Evolutionary conservation across 148 eudicot genomes (phyloP).

Genomic region (Arbutus unedo): DNA sequence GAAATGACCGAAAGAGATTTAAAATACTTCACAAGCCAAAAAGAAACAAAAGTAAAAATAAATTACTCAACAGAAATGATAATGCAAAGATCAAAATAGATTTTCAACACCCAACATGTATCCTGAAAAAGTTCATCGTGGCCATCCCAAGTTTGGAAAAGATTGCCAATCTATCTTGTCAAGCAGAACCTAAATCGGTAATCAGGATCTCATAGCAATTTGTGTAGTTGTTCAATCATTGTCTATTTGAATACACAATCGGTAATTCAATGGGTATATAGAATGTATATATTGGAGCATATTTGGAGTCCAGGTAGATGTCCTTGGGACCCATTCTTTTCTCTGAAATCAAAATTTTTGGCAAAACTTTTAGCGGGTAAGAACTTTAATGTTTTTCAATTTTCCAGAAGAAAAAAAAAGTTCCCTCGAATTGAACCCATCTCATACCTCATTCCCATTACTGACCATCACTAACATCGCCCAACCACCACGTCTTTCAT

Average conservation of each 20-base stretch:
- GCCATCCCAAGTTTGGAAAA: slow-evolving; percentile 98
- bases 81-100: neutral
- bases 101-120: slow-evolving; percentile 54
- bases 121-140: slow-evolving; percentile 90
- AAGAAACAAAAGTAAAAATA: neutral
- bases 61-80: neutral
- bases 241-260: slow-evolving; percentile 54
- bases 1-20: neutral
- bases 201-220: slow-evolving; percentile 81
- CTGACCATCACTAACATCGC: too few relatives aligned
- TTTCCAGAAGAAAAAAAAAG: too few relatives aligned
- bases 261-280: too few relatives aligned
- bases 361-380: too few relatives aligned
- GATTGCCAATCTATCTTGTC: slow-evolving; percentile 77
- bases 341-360: too few relatives aligned
- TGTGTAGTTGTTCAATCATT: slow-evolving; percentile 76
- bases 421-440: too few relatives aligned
- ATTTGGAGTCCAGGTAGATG: too few relatives aligned
- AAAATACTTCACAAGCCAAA: neutral
- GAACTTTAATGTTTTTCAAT: too few relatives aligned
- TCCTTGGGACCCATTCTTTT: too few relatives aligned
- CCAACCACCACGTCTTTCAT: too few relatives aligned
- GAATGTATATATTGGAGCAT: too few relatives aligned
- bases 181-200: slow-evolving; percentile 74
- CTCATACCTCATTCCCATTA: too few relatives aligned